These are phyloP conservation scores for Neobulgaria alba DNA, from an alignment of 2,329 filamentous ascomycete species.

Conservation along the genomic window DNA sequence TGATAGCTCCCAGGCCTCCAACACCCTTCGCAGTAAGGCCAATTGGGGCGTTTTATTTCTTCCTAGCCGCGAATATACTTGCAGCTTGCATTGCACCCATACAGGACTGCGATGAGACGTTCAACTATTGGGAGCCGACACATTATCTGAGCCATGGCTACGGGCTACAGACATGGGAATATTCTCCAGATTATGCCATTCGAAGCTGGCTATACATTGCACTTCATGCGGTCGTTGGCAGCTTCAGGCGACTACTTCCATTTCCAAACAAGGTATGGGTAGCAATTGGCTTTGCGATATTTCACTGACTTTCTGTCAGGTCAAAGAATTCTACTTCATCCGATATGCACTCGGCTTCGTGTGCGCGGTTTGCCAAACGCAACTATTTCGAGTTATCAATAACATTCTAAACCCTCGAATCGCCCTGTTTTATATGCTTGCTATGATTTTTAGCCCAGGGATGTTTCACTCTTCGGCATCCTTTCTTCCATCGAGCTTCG, in stretches of 20 bases:
- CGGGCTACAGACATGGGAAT: slow-evolving; percentile 96
- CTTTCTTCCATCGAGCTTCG: slow-evolving; percentile 87
- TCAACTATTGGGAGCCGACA: slow-evolving; percentile 97
- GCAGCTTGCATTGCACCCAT: slow-evolving; percentile 82
- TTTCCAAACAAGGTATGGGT: slow-evolving; percentile 46
- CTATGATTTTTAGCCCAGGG: slow-evolving; percentile 71
- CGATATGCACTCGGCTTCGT: slow-evolving; percentile 64
- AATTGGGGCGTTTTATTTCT: slow-evolving; percentile 72
- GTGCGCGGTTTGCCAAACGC: slow-evolving; percentile 75
- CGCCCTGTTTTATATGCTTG: slow-evolving; percentile 74
- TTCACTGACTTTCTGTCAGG: slow-evolving; percentile 28
- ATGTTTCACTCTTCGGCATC: slow-evolving; percentile 88
- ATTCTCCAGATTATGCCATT: slow-evolving; percentile 89
- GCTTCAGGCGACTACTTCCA: slow-evolving; percentile 54
- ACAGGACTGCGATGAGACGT: slow-evolving; percentile 96
- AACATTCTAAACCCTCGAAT: slow-evolving; percentile 72
- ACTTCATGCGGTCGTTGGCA: slow-evolving; percentile 67
- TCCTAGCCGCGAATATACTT: slow-evolving; percentile 62
- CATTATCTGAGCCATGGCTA: slow-evolving; percentile 92
- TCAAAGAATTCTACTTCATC: slow-evolving; percentile 79
- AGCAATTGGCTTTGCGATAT: background rate
- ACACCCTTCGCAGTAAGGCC: slow-evolving; percentile 59
- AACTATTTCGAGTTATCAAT: slow-evolving; percentile 71
- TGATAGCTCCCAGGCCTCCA: slow-evolving; percentile 26
- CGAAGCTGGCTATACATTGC: slow-evolving; percentile 88